Percentiles rank a stretch among this genome's conserved stretches.
phyloP scores from a whole-genome alignment of 2,329 filamentous ascomycete species.

The Fusarium sp. region DNA sequence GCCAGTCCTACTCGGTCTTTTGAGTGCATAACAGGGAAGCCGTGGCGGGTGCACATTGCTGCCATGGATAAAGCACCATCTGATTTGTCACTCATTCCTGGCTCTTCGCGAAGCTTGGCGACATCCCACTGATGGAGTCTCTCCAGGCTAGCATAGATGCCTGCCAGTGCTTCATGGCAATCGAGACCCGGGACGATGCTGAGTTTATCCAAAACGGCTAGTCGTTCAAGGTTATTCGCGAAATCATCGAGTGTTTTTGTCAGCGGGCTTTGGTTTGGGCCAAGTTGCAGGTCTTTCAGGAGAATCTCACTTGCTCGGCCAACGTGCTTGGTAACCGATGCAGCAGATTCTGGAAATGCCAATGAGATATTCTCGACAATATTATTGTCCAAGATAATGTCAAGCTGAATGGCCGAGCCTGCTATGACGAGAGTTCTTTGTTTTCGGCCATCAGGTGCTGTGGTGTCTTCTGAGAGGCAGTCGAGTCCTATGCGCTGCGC shows the following conservation, averaged over 20 bases:
- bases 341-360: slow-evolving; percentile 69
- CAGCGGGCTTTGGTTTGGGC: slow-evolving; percentile 69
- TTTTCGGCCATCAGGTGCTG: slow-evolving; percentile 59
- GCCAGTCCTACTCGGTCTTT: slow-evolving; percentile 74
- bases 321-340: slow-evolving; percentile 68
- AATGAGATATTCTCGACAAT: slow-evolving; percentile 72
- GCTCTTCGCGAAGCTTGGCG: slow-evolving; percentile 64
- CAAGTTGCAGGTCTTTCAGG: slow-evolving; percentile 70
- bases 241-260: slow-evolving; percentile 79
- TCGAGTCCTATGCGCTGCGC: slow-evolving; percentile 75
- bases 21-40: slow-evolving; percentile 77
- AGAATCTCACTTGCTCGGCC: slow-evolving; percentile 74
- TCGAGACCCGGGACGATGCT: slow-evolving; percentile 76
- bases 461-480: slow-evolving; percentile 67
- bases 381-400: slow-evolving; percentile 71
- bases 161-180: slow-evolving; percentile 80
- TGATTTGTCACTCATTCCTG: slow-evolving; percentile 56
- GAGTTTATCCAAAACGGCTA: slow-evolving; percentile 77
- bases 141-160: slow-evolving; percentile 76
- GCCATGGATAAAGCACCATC: slow-evolving; percentile 64
- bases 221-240: slow-evolving; percentile 74
- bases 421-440: slow-evolving; percentile 70
- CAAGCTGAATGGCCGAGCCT: slow-evolving; percentile 68
- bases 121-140: slow-evolving; percentile 79
- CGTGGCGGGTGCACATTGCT: slow-evolving; percentile 76